A percentile compares a stretch with the other conserved stretches of the same genome.
These are phyloP conservation scores for Metschnikowia amazonensis DNA, from an alignment of 805 yeast genomes.

Conservation along the genomic window DNA sequence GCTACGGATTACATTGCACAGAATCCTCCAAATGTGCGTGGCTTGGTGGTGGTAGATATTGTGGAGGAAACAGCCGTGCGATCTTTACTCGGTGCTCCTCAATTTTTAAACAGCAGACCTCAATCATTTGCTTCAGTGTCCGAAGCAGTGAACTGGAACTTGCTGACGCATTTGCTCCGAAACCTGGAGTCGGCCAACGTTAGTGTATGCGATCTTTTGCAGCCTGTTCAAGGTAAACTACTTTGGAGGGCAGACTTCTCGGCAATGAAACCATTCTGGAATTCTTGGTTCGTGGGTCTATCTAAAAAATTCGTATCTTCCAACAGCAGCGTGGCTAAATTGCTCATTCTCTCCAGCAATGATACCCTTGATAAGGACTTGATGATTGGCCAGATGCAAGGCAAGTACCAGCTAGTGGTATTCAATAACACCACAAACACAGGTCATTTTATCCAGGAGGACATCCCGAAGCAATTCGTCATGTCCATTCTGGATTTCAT, in stretches of 20 bases:
- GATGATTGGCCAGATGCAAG: conserved; percentile 98
- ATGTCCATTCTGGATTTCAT: conserved; percentile 48
- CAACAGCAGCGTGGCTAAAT: conserved; percentile 43
- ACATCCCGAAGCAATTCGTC: conserved; percentile 67
- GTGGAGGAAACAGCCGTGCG: conserved; percentile 89
- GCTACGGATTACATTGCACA: conserved; percentile 48
- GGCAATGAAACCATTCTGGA: conserved; percentile 69
- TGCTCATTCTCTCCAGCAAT: conserved; percentile 81
- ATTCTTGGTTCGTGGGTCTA: conserved; percentile 72
- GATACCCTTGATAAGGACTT: conserved; percentile 81
- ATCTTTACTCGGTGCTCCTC: conserved; percentile 63
- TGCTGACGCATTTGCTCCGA: conserved; percentile 50
- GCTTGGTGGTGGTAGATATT: conserved; percentile 79
- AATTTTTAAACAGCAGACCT: conserved; percentile 68
- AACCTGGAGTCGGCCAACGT: conserved; percentile 60
- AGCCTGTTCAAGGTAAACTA: conserved; percentile 17
- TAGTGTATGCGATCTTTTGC: conserved; percentile 72
- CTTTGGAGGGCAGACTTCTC: conserved; percentile 65
- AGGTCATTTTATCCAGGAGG: conserved; percentile 97
- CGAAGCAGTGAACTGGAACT: conserved; percentile 80
- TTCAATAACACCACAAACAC: conserved; percentile 50
- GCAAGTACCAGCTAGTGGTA: conserved; percentile 84
- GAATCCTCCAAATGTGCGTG: conserved; percentile 42
- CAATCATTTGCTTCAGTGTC: conserved; percentile 45
- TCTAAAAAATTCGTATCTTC: conserved; percentile 45